These are phyloP conservation scores for Vitis hybrid DNA, from an alignment of 177 flowering plant species.

Conservation along the genomic window DNA sequence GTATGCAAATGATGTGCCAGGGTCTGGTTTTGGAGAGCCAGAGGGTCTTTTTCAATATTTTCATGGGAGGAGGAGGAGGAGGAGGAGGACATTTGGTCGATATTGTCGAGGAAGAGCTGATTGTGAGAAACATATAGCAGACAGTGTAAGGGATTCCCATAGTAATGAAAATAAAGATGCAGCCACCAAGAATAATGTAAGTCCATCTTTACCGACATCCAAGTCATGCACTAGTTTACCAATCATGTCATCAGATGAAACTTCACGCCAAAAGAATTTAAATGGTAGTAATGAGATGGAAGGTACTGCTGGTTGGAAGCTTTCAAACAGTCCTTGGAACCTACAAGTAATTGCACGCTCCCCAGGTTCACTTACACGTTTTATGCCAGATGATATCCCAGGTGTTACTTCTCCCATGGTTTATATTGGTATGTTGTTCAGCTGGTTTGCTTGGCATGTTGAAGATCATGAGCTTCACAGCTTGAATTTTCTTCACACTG, in stretches of 20 bases:
- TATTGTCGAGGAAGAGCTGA: slow-evolving; percentile 24
- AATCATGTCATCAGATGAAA: slow-evolving; percentile 20
- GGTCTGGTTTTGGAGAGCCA: slow-evolving; percentile 88
- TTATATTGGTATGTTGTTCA: slow-evolving; percentile 95
- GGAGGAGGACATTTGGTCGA: slow-evolving; percentile 38
- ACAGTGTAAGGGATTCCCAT: slow-evolving; percentile 10
- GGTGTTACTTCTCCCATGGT: slow-evolving; percentile 99
- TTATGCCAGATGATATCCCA: slow-evolving; percentile 97
- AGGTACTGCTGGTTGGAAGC: slow-evolving; percentile 96
- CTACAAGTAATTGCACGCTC: slow-evolving; percentile 92
- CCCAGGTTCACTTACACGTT: slow-evolving; percentile 93
- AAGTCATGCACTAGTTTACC: slow-evolving; percentile 17
- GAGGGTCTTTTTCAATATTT: slow-evolving; percentile 50
- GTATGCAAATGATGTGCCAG: slow-evolving; percentile 99
- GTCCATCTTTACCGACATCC: background rate
- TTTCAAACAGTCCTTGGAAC: slow-evolving; percentile 97
- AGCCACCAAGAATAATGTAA: slow-evolving; percentile 8
- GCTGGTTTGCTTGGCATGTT: slow-evolving; percentile 99
- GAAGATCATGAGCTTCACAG: slow-evolving; percentile 99
- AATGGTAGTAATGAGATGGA: slow-evolving; percentile 41
- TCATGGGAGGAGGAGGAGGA: slow-evolving; percentile 42
- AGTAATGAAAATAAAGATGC: slow-evolving; percentile 15
- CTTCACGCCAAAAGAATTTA: slow-evolving; percentile 23
- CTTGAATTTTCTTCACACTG: slow-evolving; percentile 90
- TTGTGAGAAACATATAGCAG: slow-evolving; percentile 26